Evolutionary conservation across 2,329 filamentous ascomycete genomes (phyloP), one percentile per base, ranked within the genome.

Genomic region (Colletotrichum euphorbiae): DNA sequence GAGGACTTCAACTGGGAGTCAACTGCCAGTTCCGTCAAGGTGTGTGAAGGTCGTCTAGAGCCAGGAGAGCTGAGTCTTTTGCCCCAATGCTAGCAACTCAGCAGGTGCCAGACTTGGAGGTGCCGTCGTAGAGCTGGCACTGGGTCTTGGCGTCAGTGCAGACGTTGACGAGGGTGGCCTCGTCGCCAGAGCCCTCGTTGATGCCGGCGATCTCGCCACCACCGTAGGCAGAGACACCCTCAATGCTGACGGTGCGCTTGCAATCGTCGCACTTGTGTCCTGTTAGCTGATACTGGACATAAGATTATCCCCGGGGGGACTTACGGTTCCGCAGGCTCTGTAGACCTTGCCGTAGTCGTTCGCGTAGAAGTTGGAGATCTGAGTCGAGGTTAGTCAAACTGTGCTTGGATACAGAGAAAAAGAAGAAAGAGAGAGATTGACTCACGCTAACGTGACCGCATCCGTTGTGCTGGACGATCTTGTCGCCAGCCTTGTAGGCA

Each of bases 401-500:
- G 9, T 12, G 36, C 17, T 5, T 33, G 2, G 12, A 6, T 19
- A 15, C 13, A 50, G 24, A 2, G 24, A 24, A 4, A 4, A 31
- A 12, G 6, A 2, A 12, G 5, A 3, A 12, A 31, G 24, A 9
- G n/a, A 11, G 8, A 12, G 36, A 1, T 24, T 4, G 19, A 64
- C 64, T 69, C 28, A 78, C 76, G 33, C 73, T 73, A n/a, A 83
- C 79, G 13, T 78, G 81, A 0, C 82, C 82, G 57, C 80, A 79
- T 12, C 82, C 82, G 60, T 84, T 83, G 72, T 83, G 81, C 73
- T 84, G 82, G 52, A 84, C 75, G 15, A 84, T 72, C 75, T 84
- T 84, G 72, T 84, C 83, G 0, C 69, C 51, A 2, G 82, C 82
- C 21, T 81, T 75, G 50, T 78, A 80, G 0, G 83, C 82, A 43